These are phyloP conservation scores for Kodamaea sp. DNA, from an alignment of 1,139 yeast species.

Conservation along the genomic window DNA sequence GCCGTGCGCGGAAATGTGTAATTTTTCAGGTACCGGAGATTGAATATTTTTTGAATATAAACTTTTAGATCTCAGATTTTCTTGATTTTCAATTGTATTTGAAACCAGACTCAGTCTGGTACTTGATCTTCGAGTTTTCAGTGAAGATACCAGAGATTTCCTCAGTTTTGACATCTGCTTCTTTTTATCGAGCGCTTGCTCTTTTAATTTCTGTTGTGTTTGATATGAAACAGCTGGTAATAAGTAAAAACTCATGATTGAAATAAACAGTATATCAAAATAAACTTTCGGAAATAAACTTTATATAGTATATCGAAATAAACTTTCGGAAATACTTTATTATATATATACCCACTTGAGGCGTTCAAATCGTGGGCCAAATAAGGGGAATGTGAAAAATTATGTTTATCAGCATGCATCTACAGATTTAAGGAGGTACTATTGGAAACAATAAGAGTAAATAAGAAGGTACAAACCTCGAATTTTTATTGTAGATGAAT, in stretches of 20 bases:
- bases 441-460: too few species aligned
- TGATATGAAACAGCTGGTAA: slow-evolving; percentile 18
- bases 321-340: not conserved
- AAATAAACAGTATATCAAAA: not conserved
- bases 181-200: slow-evolving; percentile 14
- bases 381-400: not conserved
- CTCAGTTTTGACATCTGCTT: slow-evolving; percentile 7
- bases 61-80: too few species aligned
- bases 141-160: not conserved
- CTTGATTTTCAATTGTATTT: too few species aligned
- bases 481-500: too few species aligned
- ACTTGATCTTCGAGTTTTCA: too few species aligned
- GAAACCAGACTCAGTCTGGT: too few species aligned
- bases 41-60: too few species aligned
- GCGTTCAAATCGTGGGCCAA: too few species aligned
- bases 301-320: not conserved
- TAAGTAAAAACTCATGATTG: slow-evolving; percentile 16
- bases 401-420: not conserved
- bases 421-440: not conserved
- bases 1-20: too few species aligned
- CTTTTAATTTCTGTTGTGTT: slow-evolving; percentile 19
- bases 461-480: too few species aligned
- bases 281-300: not conserved
- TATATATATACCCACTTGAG: too few species aligned
- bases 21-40: too few species aligned